phyloP scores from a whole-genome alignment of 2,329 filamentous ascomycete species.

The Sclerotinia nivalis region DNA sequence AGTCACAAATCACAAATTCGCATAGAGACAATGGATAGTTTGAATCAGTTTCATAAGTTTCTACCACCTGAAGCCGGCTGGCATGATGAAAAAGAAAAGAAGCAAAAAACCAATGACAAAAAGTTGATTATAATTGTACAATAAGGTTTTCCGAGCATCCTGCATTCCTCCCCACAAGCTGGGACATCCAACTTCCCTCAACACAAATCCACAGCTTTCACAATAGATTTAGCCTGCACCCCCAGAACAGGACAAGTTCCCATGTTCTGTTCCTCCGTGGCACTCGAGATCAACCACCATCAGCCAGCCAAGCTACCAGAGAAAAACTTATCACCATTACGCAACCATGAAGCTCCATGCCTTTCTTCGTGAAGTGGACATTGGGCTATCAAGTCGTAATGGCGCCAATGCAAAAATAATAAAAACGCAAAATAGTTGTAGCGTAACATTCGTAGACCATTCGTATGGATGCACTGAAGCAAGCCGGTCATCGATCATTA shows the following conservation, averaged over 20 bases:
- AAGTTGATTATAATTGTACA: constrained; percentile 42
- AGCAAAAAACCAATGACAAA: constrained; percentile 18
- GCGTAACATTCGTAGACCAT: constrained; percentile 23
- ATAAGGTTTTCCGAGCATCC: constrained; percentile 31
- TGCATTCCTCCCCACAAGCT: constrained; percentile 28
- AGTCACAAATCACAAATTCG: not conserved
- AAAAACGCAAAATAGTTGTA: constrained; percentile 8
- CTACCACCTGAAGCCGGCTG: constrained; percentile 39
- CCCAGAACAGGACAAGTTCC: constrained; percentile 8
- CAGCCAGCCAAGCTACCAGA: constrained; percentile 39
- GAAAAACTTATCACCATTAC: constrained; percentile 26
- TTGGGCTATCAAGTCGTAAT: constrained; percentile 10
- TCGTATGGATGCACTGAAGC: constrained; percentile 20
- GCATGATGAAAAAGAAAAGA: constrained; percentile 29
- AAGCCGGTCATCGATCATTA: constrained; percentile 22
- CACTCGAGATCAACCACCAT: constrained; percentile 26
- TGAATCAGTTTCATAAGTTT: constrained; percentile 17
- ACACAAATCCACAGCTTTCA: constrained; percentile 17
- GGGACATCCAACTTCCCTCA: constrained; percentile 8
- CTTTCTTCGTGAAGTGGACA: not conserved
- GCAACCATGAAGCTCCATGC: constrained; percentile 20
- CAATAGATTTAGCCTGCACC: not conserved
- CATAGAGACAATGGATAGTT: not conserved
- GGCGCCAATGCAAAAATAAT: constrained; percentile 17
- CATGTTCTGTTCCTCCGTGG: constrained; percentile 27